A percentile compares a stretch with the other conserved stretches of the same genome.
Conservation (phyloP, 768 basidiomycete genomes). For the Terana coerulea region DNA sequence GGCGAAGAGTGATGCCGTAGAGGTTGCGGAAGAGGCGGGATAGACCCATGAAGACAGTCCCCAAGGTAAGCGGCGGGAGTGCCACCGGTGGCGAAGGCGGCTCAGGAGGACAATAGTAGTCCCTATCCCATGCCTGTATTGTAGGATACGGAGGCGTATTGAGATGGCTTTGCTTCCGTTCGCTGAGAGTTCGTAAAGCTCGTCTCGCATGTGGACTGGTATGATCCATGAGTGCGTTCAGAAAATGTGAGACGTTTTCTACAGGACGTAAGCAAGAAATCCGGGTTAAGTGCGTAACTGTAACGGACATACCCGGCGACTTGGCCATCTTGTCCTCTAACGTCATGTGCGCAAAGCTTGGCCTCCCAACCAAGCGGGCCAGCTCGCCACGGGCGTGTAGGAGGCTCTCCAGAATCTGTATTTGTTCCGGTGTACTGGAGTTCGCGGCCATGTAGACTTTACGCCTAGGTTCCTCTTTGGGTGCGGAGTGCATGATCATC, state of each 20-base stretch:
- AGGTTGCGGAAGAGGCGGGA: slow-evolving; percentile 82
- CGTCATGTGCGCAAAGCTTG: slow-evolving; percentile 84
- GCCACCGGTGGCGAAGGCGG: slow-evolving; percentile 71
- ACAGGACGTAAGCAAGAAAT: neutral
- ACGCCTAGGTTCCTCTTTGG: slow-evolving; percentile 76
- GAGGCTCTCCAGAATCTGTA: slow-evolving; percentile 73
- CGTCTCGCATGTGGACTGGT: slow-evolving; percentile 73
- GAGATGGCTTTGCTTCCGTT: slow-evolving; percentile 74
- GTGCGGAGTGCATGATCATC: slow-evolving; percentile 89
- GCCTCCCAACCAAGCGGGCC: slow-evolving; percentile 78
- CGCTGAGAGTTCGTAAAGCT: slow-evolving; percentile 64
- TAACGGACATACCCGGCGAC: slow-evolving; percentile 61
- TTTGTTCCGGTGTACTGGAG: slow-evolving; percentile 67
- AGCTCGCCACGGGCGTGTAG: slow-evolving; percentile 76
- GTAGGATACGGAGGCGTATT: slow-evolving; percentile 50
- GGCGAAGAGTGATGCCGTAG: slow-evolving; percentile 82
- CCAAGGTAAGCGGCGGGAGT: slow-evolving; percentile 74
- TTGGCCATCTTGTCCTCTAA: slow-evolving; percentile 97
- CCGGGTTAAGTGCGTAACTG: neutral
- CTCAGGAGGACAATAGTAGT: slow-evolving; percentile 85
- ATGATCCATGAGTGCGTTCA: slow-evolving; percentile 75
- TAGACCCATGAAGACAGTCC: slow-evolving; percentile 90
- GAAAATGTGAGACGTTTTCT: slow-evolving; percentile 84
- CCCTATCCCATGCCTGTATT: slow-evolving; percentile 96
- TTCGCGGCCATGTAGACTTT: slow-evolving; percentile 83